A percentile compares a stretch with the other conserved stretches of the same genome.
These are phyloP conservation scores for Geosmithia morbida DNA, from an alignment of 2,329 filamentous ascomycete genomes.

Conservation along the genomic window DNA sequence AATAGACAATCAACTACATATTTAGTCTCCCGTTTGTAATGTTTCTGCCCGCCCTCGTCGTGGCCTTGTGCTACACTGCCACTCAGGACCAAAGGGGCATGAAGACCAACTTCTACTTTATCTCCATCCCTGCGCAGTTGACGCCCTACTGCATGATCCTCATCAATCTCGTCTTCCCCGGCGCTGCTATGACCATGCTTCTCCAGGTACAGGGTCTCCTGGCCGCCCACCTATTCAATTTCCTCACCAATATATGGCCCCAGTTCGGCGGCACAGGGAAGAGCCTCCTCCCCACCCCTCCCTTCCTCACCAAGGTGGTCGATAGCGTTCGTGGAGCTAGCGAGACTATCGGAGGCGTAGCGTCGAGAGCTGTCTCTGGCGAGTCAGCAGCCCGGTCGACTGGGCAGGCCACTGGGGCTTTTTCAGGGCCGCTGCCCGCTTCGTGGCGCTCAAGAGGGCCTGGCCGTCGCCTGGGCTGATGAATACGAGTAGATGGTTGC, in stretches of 20 bases:
- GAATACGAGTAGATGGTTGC: background rate
- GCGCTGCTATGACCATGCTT: slow-evolving; percentile 39
- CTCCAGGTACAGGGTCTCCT: slow-evolving; percentile 64
- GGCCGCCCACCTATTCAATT: slow-evolving; percentile 83
- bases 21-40: slow-evolving; percentile 18
- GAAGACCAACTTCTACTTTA: slow-evolving; percentile 65
- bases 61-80: slow-evolving; percentile 73
- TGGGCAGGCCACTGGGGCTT: slow-evolving; percentile 25
- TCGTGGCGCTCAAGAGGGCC: slow-evolving; percentile 49
- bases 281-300: slow-evolving; percentile 63
- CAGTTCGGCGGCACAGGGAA: slow-evolving; percentile 64
- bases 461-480: slow-evolving; percentile 44
- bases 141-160: slow-evolving; percentile 70
- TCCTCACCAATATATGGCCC: slow-evolving; percentile 76
- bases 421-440: slow-evolving; percentile 39
- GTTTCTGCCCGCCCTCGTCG: slow-evolving; percentile 51
- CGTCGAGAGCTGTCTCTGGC: slow-evolving; percentile 2
- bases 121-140: slow-evolving; percentile 70
- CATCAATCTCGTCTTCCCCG: slow-evolving; percentile 52
- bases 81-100: slow-evolving; percentile 71
- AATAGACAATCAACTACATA: slow-evolving; percentile 15
- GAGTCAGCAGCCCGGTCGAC: slow-evolving; percentile 17
- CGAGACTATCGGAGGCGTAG: background rate
- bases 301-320: slow-evolving; percentile 55
- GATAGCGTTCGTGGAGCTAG: slow-evolving; percentile 15